A percentile compares a stretch with the other conserved stretches of the same genome.
Conservation (phyloP, 2,329 filamentous ascomycete species). For the Diaporthe caulivora region DNA sequence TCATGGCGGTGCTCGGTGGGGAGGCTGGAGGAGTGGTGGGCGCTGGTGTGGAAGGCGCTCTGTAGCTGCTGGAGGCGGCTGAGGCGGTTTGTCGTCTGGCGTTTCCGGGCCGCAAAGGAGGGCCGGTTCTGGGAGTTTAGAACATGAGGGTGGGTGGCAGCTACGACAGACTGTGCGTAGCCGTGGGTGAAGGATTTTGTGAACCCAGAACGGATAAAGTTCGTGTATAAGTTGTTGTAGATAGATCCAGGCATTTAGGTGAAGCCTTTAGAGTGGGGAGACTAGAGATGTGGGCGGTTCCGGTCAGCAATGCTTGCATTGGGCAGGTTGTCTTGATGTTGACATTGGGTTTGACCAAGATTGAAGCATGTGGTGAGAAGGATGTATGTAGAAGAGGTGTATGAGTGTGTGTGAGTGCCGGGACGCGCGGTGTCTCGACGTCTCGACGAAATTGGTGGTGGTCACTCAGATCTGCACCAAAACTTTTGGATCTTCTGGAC, state of each 20-base stretch:
- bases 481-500: not conserved
- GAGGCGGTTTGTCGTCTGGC: slow-evolving; percentile 60
- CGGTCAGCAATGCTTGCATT: slow-evolving; percentile 35
- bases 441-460: not conserved
- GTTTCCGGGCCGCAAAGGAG: slow-evolving; percentile 68
- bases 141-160: slow-evolving; percentile 85
- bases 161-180: slow-evolving; percentile 97
- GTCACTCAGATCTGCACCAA: not conserved
- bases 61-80: slow-evolving; percentile 77
- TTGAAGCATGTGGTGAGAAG: not conserved
- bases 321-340: not conserved
- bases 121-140: slow-evolving; percentile 79
- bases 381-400: not conserved
- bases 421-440: not conserved
- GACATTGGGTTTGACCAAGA: not conserved
- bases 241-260: slow-evolving; percentile 88
- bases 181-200: slow-evolving; percentile 97
- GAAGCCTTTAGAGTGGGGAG: slow-evolving; percentile 70
- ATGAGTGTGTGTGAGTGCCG: too few relatives aligned
- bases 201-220: slow-evolving; percentile 97
- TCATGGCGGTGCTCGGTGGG: slow-evolving; percentile 70
- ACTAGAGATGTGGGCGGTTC: not conserved
- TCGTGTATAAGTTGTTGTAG: slow-evolving; percentile 77
- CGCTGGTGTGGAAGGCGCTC: slow-evolving; percentile 78
- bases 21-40: slow-evolving; percentile 62